Base-by-base conservation (phyloP, 108 stramenopile species). In the Skeletonema potamos region DNA sequence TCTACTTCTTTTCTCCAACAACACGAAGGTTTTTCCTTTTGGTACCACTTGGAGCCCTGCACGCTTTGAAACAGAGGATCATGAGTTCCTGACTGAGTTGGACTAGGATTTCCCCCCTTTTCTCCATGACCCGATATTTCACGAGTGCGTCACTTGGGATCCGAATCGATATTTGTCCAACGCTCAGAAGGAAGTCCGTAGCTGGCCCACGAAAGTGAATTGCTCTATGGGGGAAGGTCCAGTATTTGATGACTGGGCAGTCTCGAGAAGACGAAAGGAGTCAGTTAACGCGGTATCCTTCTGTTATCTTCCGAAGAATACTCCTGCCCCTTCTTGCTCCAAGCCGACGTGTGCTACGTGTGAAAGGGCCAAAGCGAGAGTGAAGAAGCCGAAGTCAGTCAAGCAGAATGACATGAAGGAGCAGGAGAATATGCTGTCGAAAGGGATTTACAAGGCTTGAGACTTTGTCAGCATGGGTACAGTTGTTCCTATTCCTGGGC, bases 381-480 rank as follows among this genome's bases (percentile, higher is more conserved):
- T 2, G 20, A 33, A 36, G 1, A 41, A 3, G 17, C 18, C 62
- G 4, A 6, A 5, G 0, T 17, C 37, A 0, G 6, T 3, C 4
- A 39, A 1, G 4, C 2, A 34, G 2, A 3, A 4, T 15, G 37
- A 17, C 8, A 20, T 39, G 6, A 62, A 41, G 10, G 9, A 6
- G 10, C 17, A 41, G 26, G 37, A 43, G 8, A 9, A 17, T 37
- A 17, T 62, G 0, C 36, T 62, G 0, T 20, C 67, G 0, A 20
- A 26, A 22, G 37, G 58, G 11, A 39, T 11, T 9, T 58, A 58
- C 32, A 37, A 41, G 37, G 26, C 78, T 22, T 83, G 82, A 6
- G 57, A 77, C 4, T 33, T 32, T 7, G 70, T 87, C n/a, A 82
- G 83, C 20, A 48, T 63, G 4, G 83, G 85, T 59, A 65, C 62